Conservation (phyloP, 805 yeast species). For the Wickerhamiella azyma region DNA sequence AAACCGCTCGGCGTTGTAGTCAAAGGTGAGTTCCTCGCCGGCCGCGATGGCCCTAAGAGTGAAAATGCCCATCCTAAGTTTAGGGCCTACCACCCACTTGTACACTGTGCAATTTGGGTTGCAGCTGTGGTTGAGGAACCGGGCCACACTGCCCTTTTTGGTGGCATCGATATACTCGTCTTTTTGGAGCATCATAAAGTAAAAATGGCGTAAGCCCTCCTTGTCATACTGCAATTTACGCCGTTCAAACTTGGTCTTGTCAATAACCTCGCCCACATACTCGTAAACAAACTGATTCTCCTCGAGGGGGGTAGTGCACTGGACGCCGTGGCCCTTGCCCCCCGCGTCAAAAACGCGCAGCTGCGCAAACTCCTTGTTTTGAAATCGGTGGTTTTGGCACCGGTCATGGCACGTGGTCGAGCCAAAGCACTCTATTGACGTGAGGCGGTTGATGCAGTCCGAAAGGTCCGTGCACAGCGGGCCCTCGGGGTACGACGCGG, state of each 20-base stretch:
- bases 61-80: conserved; percentile 87
- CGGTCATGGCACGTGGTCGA: conserved; percentile 34
- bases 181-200: conserved; percentile 89
- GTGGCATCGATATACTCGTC: conserved; percentile 95
- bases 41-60: conserved; percentile 54
- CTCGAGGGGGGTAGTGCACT: conserved; percentile 47
- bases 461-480: conserved; percentile 78
- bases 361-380: conserved; percentile 52
- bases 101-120: conserved; percentile 90
- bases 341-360: conserved; percentile 78
- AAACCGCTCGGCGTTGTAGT: conserved; percentile 88
- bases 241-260: conserved; percentile 56
- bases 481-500: conserved; percentile 24
- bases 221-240: conserved; percentile 58
- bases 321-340: conserved; percentile 77
- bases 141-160: conserved; percentile 68
- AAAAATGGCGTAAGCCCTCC: conserved; percentile 59
- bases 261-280: conserved; percentile 88
- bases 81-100: conserved; percentile 92
- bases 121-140: conserved; percentile 93
- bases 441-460: conserved; percentile 82
- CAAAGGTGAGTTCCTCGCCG: conserved; percentile 88
- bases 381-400: conserved; percentile 91
- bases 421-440: conserved; percentile 81
- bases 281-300: conserved; percentile 72